A percentile compares a stretch with the other conserved stretches of the same genome.
These are phyloP conservation scores for Fagopyrum esculentum DNA, from an alignment of 148 eudicot genomes.

Conservation along the genomic window DNA sequence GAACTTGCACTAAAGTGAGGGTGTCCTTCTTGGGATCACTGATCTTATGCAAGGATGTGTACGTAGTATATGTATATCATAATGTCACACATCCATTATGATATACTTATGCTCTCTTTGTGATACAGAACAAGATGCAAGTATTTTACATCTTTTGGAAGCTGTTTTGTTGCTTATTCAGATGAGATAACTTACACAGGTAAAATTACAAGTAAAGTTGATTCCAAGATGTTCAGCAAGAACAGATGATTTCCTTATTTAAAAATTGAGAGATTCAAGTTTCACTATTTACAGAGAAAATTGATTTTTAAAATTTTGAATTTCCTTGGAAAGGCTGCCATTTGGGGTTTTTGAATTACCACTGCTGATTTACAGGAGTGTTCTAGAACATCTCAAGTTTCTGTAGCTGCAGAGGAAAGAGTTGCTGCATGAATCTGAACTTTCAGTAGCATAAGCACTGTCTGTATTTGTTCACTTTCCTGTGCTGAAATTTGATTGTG, in stretches of 20 bases:
- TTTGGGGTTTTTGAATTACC: not conserved
- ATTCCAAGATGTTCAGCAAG: not conserved
- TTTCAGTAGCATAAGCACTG: not conserved
- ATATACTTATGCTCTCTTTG: slow-evolving; percentile 52
- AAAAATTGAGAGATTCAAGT: too few species aligned
- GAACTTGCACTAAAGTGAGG: too few species aligned
- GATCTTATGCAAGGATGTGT: too few species aligned
- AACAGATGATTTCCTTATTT: too few species aligned
- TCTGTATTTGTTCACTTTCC: not conserved
- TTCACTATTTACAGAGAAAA: too few species aligned
- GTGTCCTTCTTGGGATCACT: too few species aligned
- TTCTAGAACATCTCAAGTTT: slow-evolving; percentile 24
- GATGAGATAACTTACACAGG: not conserved
- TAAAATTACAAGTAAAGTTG: not conserved
- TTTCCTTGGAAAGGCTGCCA: too few species aligned
- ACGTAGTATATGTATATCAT: too few species aligned
- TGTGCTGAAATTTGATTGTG: not conserved
- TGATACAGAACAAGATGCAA: slow-evolving; percentile 76
- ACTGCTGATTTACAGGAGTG: slow-evolving; percentile 20
- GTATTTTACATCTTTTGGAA: slow-evolving; percentile 17
- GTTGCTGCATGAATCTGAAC: slow-evolving; percentile 24
- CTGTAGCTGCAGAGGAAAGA: slow-evolving; percentile 72
- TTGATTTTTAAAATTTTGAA: too few species aligned
- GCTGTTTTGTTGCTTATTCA: not conserved
- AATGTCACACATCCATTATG: too few species aligned